Base-by-base conservation (phyloP, 169 alveolate genomes). In the Plasmodium relictum region DNA sequence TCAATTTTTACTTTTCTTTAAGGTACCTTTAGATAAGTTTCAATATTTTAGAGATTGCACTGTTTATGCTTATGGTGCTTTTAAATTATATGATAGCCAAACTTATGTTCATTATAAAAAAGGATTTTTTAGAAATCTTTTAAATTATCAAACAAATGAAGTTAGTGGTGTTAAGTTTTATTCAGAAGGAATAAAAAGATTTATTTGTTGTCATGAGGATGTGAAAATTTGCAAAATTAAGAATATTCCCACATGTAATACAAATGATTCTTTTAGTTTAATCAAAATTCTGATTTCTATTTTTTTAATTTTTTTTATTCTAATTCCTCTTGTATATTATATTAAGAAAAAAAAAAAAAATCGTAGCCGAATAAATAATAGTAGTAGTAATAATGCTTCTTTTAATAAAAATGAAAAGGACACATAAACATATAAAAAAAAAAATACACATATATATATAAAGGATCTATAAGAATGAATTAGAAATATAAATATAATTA, bases 21-120 rank as follows among this genome's bases (percentile, higher is more conserved):
- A 78, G 65, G 89, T 78, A 37, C 89, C 89, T 24, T 63, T 63
- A 18, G 71, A 48, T 3, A 63, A 16, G 20, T 66, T 65, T 78
- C 0, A 16, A 22, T 65, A 45, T 22, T 69, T 78, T 50, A 39
- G 54, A 48, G 63, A 45, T 41, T 78, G 89, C 58, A 78, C 69
- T 65, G 70, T 78, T 26, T 26, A 66, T 31, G 89, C 89, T n/a
- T 78, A 78, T 63, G 89, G 89, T 37, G 89, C 89, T 44, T 78
- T 78, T 39, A 63, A 78, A 65, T 70, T 78, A 8, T 78, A 78
- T 58, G 89, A 78, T 42, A 22, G 31, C n/a, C 74, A 78, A 45
- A 78, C 52, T 0, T 78, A 78, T 65, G 76, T 66, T 6, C 42
- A 63, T 24, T 12, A 56, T 22, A 78, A 65, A 41, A 50, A 42